phyloP scores from a whole-genome alignment of 306 rosid genomes.

The Prunus fruticosa region DNA sequence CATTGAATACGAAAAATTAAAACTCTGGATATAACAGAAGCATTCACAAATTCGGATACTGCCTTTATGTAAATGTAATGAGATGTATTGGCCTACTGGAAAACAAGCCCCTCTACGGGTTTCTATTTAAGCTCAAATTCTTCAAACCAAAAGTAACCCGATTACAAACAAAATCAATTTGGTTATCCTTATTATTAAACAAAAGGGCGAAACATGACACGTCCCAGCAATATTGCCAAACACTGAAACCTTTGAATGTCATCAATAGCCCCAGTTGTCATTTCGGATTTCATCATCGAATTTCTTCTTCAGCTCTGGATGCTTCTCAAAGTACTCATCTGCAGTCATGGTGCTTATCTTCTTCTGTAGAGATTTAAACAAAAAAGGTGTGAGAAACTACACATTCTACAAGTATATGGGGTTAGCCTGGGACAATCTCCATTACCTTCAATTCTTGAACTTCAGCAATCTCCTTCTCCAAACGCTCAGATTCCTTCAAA shows the following conservation, averaged over 20 bases:
- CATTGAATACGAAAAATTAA: background rate
- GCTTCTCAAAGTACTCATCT: conserved; percentile 83
- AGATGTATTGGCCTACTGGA: background rate
- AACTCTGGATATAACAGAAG: background rate
- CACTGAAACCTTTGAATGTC: conserved; percentile 12
- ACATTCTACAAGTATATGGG: background rate
- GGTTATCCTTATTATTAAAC: conserved; percentile 51
- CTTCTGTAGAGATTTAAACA: conserved; percentile 43
- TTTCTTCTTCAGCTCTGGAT: conserved; percentile 88
- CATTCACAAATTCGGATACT: conserved; percentile 9
- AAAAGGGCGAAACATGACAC: conserved; percentile 37
- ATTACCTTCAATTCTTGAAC: conserved; percentile 88
- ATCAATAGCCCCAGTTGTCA: conserved; percentile 91
- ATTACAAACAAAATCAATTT: conserved; percentile 39
- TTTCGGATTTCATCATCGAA: conserved; percentile 94
- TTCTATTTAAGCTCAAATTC: conserved; percentile 15
- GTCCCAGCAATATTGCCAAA: conserved; percentile 34
- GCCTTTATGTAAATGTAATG: conserved; percentile 7
- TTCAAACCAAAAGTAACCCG: conserved; percentile 29
- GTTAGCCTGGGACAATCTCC: background rate
- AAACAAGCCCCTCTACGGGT: conserved; percentile 12
- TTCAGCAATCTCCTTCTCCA: conserved; percentile 83
- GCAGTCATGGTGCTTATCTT: conserved; percentile 94
- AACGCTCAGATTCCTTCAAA: conserved; percentile 83
- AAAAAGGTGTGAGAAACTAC: conserved; percentile 21